A percentile compares a stretch with the other conserved stretches of the same genome.
Evolutionary conservation across 805 yeast species (phyloP).

Genomic region (Cyberlindnera suaveolens): DNA sequence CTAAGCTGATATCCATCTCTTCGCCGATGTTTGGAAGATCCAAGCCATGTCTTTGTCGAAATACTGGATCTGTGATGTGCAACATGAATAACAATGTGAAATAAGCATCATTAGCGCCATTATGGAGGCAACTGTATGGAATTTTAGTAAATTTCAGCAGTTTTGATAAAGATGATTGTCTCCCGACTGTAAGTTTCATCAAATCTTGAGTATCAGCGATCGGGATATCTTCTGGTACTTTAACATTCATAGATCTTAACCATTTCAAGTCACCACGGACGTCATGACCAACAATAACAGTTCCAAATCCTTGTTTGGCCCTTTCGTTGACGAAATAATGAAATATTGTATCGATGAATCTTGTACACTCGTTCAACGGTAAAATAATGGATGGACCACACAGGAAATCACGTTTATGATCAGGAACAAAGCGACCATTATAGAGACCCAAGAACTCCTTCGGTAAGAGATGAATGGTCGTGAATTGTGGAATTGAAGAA

Average conservation of each 20-base stretch:
- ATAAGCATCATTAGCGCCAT: conserved; percentile 69
- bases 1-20: background rate
- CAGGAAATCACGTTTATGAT: conserved; percentile 43
- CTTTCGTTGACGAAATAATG: conserved; percentile 35
- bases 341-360: conserved; percentile 36
- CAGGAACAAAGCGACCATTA: conserved; percentile 51
- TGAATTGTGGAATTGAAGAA: conserved; percentile 34
- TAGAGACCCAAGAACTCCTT: conserved; percentile 34
- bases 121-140: conserved; percentile 57
- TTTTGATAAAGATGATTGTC: conserved; percentile 30
- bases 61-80: conserved; percentile 43
- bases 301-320: conserved; percentile 21
- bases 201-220: conserved; percentile 44
- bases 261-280: conserved; percentile 48
- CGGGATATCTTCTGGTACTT: conserved; percentile 31
- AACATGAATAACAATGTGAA: conserved; percentile 50
- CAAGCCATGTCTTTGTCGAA: conserved; percentile 20
- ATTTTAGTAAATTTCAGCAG: conserved; percentile 40
- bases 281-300: conserved; percentile 55
- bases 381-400: conserved; percentile 44
- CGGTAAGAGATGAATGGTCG: conserved; percentile 38
- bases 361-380: conserved; percentile 29
- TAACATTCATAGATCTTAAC: conserved; percentile 41
- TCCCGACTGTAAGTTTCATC: background rate
- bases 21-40: background rate